Conservation (phyloP, 495 filamentous ascomycete species). For the Neurospora sublineolata region DNA sequence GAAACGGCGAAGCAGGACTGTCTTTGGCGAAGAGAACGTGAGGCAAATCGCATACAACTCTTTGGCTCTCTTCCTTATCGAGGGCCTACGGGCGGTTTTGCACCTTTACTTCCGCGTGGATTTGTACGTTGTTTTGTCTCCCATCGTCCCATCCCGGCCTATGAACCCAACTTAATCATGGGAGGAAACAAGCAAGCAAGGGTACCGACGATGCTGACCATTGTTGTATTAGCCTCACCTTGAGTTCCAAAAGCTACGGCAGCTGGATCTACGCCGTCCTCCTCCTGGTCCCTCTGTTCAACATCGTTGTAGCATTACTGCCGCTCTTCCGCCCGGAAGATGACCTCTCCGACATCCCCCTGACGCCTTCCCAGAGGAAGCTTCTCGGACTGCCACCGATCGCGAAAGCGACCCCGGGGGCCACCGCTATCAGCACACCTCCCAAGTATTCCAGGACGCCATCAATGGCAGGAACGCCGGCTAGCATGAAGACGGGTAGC, state of each 20-base stretch:
- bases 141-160: not conserved
- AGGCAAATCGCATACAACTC: constrained; percentile 54
- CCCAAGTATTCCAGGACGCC: constrained; percentile 76
- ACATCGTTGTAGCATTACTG: constrained; percentile 40
- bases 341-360: constrained; percentile 75
- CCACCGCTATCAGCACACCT: constrained; percentile 63
- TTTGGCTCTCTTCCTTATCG: constrained; percentile 35
- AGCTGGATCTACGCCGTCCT: constrained; percentile 28
- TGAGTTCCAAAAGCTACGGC: constrained; percentile 17
- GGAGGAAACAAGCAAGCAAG: not conserved
- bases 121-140: constrained; percentile 8
- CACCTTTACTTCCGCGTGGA: constrained; percentile 12
- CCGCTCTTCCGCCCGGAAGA: constrained; percentile 62
- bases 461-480: constrained; percentile 39
- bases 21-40: constrained; percentile 61
- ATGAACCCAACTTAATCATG: not conserved
- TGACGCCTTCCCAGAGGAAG: constrained; percentile 78
- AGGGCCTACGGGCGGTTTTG: constrained; percentile 22
- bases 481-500: constrained; percentile 35
- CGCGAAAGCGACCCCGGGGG: constrained; percentile 50
- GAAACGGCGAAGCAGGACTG: constrained; percentile 57
- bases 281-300: constrained; percentile 52
- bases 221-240: not conserved
- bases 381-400: constrained; percentile 73
- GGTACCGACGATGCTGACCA: not conserved